Evolutionary conservation across 148 eudicot genomes (phyloP).

Genomic region (Chenopodium berlandieri): DNA sequence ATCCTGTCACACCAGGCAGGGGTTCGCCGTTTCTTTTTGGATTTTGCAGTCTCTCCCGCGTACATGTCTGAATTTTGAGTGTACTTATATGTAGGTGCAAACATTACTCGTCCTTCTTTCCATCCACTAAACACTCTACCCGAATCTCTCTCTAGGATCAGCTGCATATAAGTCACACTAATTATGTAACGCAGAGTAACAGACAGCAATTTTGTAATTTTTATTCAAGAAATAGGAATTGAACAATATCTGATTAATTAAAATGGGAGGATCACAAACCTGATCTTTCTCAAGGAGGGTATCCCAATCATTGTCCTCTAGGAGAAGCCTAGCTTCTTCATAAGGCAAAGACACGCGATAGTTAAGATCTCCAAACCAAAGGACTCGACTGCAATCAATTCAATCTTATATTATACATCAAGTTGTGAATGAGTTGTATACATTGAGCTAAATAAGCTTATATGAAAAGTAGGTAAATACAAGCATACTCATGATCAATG

Average conservation of each 20-base stretch:
- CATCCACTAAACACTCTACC: conserved; percentile 73
- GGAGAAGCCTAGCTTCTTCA: conserved; percentile 57
- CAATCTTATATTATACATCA: neutral
- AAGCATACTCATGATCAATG: conserved; percentile 88
- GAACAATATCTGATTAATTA: neutral
- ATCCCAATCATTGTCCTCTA: conserved; percentile 72
- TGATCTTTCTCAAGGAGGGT: conserved; percentile 74
- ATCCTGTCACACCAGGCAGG: conserved; percentile 96
- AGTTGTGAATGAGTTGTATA: neutral
- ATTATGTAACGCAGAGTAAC: neutral
- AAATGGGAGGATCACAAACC: conserved; percentile 37
- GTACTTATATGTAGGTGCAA: conserved; percentile 88
- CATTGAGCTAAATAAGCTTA: neutral
- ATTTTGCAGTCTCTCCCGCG: conserved; percentile 66
- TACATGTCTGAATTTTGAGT: conserved; percentile 75
- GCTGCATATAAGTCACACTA: conserved; percentile 28
- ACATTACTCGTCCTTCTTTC: conserved; percentile 62
- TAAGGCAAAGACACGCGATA: conserved; percentile 79
- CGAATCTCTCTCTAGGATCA: conserved; percentile 52
- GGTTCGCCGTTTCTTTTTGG: conserved; percentile 77
- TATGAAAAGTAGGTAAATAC: conserved; percentile 33
- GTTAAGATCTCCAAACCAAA: conserved; percentile 92
- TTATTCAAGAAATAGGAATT: too few species aligned
- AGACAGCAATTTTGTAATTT: too few species aligned
- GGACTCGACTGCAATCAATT: conserved; percentile 51